A percentile compares a stretch with the other conserved stretches of the same genome.
Evolutionary conservation across 73 alveolate genomes (phyloP).

Genomic region (Breviolum minutum): DNA sequence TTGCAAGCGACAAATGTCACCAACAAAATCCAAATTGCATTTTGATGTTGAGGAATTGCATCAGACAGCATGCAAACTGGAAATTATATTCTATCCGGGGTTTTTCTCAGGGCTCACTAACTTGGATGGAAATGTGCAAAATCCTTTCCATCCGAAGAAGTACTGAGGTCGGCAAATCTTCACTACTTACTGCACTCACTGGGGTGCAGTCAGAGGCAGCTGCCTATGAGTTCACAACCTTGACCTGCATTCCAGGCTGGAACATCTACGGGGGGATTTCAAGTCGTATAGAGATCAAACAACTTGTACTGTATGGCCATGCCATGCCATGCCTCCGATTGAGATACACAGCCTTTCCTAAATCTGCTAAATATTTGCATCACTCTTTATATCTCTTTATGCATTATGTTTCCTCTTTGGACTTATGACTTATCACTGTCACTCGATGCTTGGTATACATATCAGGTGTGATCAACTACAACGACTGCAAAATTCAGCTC

Average conservation of each 20-base stretch:
- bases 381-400: neutral
- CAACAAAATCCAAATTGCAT: no score
- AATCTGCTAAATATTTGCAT: no score
- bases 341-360: no score
- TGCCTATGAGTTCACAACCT: constrained; percentile 99
- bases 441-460: neutral
- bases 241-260: constrained; percentile 99
- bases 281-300: neutral
- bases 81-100: no score
- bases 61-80: neutral
- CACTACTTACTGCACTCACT: constrained; percentile 99
- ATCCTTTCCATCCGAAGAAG: neutral
- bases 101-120: neutral
- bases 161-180: constrained; percentile 98
- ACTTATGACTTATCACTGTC: neutral
- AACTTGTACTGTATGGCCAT: no score
- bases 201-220: constrained; percentile 99
- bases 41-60: neutral
- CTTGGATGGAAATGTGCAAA: neutral
- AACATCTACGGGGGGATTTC: neutral
- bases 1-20: no score
- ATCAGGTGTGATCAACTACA: constrained; percentile 99
- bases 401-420: neutral
- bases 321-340: no score
- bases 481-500: constrained; percentile 99